Evolutionary conservation across 148 eudicot genomes (phyloP).

Genomic region (Chenopodium album): DNA sequence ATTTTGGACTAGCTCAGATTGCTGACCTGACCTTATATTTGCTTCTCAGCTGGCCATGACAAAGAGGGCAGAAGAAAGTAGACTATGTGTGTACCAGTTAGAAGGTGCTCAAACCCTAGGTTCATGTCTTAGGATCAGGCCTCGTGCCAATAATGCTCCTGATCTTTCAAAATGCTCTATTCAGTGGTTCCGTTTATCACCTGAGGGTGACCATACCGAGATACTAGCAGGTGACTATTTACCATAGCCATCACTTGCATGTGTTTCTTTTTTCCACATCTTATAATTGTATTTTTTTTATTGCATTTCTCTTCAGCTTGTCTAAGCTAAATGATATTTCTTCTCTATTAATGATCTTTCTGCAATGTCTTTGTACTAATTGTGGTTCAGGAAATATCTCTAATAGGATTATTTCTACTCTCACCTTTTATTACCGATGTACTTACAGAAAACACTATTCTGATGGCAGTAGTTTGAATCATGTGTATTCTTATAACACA

Average conservation of each 20-base stretch:
- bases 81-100: constrained; percentile 56
- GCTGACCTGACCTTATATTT: neutral
- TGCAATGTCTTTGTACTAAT: neutral
- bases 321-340: neutral
- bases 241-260: neutral
- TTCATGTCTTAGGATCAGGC: constrained; percentile 64
- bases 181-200: constrained; percentile 88
- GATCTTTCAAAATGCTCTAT: constrained; percentile 80
- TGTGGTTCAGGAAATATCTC: neutral
- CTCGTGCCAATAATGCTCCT: constrained; percentile 63
- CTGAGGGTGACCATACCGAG: constrained; percentile 78
- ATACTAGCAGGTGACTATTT: constrained; percentile 69
- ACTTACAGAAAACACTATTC: neutral
- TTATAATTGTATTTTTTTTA: neutral
- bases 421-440: neutral
- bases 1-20: neutral
- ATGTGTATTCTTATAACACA: neutral
- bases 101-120: constrained; percentile 74
- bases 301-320: neutral
- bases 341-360: neutral
- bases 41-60: constrained; percentile 68
- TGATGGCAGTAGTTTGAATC: neutral
- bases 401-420: neutral
- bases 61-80: constrained; percentile 78
- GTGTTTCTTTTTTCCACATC: neutral